Evolutionary conservation across 495 filamentous ascomycete species (phyloP), one percentile per base, ranked within the genome.

Genomic region (Xylona heveae): DNA sequence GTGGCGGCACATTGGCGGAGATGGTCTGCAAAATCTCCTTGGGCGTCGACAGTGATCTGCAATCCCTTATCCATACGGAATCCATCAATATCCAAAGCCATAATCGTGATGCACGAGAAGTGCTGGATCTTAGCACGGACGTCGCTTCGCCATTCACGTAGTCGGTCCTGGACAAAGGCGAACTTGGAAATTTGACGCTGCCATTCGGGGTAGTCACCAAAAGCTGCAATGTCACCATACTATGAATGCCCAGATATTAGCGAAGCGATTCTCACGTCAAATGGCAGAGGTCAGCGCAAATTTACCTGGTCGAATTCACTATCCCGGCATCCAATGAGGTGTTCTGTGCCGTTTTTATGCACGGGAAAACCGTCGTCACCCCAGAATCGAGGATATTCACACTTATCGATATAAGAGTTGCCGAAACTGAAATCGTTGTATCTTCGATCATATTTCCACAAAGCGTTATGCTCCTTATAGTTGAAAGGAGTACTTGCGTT

Each of bases 81-180:
- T 0, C 69, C 71, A 37, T 76, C 71, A 23, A 76, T 63, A 41
- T 76, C 71, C 10, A 76, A 50, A 24, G 58, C 62, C 16, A 48
- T 43, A 28, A 78, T 68, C 2, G 65, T 52, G 48, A 74, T 69
- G 45, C 72, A 78, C 4, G 71, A 72, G 34, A 77, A 74, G 19
- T 55, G 62, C 24, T 63, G 58, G 19, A 79, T 45, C 25, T 66
- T 64, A 19, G 62, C 55, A 17, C 55, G 46, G 2, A 78, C 73
- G 22, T 56, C 55, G 3, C 68, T 66, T 9, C 62, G 43, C 74
- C 74, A 79, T 38, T 77, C 73, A 16, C 74, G 67, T 7, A 79
- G 54, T 37, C 74, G 69, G 42, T 79, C 73, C 46, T 79, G 74
- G 3, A 78, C 74, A 24, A 63, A 75, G 19, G 71, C 71, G 44